These are phyloP conservation scores for Barnettozyma sucrosica DNA, from an alignment of 805 yeast species.

Conservation along the genomic window DNA sequence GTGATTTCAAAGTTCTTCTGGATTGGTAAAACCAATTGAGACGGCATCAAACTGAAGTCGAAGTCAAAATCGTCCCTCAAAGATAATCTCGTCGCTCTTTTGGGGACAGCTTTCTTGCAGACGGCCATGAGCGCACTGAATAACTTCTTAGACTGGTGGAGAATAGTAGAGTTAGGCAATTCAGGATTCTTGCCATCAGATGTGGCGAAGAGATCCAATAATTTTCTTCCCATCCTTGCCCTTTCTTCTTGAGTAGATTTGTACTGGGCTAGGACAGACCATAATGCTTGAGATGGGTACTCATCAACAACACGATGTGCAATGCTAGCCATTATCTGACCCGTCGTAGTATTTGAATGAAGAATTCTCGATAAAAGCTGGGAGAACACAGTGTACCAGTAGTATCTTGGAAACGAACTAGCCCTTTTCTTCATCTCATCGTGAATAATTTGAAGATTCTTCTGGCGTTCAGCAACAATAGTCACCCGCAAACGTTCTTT, in stretches of 20 bases:
- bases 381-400: slow-evolving; percentile 80
- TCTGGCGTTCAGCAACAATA: slow-evolving; percentile 26
- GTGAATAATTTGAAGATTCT: slow-evolving; percentile 41
- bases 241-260: slow-evolving; percentile 51
- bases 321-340: slow-evolving; percentile 49
- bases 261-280: slow-evolving; percentile 70
- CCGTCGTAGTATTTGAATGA: slow-evolving; percentile 54
- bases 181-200: slow-evolving; percentile 20
- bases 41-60: slow-evolving; percentile 36
- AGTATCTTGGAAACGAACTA: slow-evolving; percentile 43
- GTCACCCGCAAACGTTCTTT: slow-evolving; percentile 13
- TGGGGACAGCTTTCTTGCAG: slow-evolving; percentile 18
- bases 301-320: slow-evolving; percentile 49
- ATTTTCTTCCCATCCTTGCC: slow-evolving; percentile 38
- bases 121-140: slow-evolving; percentile 25
- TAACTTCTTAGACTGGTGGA: slow-evolving; percentile 21
- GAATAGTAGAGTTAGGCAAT: slow-evolving; percentile 14
- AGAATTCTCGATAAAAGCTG: slow-evolving; percentile 77
- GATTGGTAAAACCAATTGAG: slow-evolving; percentile 66
- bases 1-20: slow-evolving; percentile 62
- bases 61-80: slow-evolving; percentile 38
- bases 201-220: slow-evolving; percentile 30
- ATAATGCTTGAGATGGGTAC: slow-evolving; percentile 81
- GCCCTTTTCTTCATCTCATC: slow-evolving; percentile 41
- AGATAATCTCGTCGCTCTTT: slow-evolving; percentile 18